Evolutionary conservation across 805 yeast species (phyloP).

Genomic region (Yarrowia divulgata): DNA sequence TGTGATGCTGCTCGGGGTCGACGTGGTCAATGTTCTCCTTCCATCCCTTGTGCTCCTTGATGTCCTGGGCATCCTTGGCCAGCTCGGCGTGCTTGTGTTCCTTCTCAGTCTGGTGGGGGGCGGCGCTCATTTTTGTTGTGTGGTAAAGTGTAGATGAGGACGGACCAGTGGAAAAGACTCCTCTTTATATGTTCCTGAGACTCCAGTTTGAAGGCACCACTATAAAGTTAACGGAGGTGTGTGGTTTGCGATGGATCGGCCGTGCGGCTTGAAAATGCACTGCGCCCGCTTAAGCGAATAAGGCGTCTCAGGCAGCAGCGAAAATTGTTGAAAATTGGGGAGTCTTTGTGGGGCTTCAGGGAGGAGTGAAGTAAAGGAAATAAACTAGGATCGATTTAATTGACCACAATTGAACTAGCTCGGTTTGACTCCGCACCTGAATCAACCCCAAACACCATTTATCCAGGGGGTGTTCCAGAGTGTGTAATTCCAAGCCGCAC

Average conservation of each 20-base stretch:
- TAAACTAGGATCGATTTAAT: too few species aligned
- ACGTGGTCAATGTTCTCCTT: slow-evolving; percentile 4
- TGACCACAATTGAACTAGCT: too few species aligned
- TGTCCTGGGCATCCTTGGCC: slow-evolving; percentile 16
- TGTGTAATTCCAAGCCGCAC: slow-evolving; percentile 12
- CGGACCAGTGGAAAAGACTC: too few species aligned
- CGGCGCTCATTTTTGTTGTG: neutral
- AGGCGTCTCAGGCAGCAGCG: too few species aligned
- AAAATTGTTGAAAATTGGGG: too few species aligned
- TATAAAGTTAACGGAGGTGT: neutral
- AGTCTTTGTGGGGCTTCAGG: too few species aligned
- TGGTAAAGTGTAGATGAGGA: too few species aligned
- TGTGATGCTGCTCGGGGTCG: neutral
- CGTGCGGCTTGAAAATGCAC: neutral
- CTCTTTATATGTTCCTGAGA: neutral
- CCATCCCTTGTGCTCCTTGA: slow-evolving; percentile 15
- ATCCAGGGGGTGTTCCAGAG: neutral
- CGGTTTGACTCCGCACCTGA: neutral
- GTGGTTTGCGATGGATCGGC: neutral
- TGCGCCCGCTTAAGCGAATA: neutral
- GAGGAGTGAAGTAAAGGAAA: too few species aligned
- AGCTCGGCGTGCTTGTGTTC: slow-evolving; percentile 13
- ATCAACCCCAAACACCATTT: neutral
- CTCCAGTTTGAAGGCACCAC: neutral
- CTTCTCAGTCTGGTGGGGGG: slow-evolving; percentile 10